Evolutionary conservation across 176 grass and related monocot species (phyloP), one percentile per base, ranked within the genome.

Genomic region (Bolboschoenus planiculmis): DNA sequence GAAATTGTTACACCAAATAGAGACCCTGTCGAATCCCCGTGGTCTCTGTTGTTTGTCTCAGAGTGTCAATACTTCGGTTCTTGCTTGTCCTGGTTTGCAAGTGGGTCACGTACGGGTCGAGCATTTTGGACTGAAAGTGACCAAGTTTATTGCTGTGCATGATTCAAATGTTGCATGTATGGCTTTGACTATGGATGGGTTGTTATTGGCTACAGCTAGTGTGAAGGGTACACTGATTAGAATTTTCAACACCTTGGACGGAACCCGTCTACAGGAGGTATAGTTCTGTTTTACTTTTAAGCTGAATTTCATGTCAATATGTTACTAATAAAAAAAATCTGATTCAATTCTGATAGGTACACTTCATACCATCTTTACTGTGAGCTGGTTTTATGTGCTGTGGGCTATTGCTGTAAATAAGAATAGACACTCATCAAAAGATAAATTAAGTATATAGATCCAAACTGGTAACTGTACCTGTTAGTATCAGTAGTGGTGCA

Each of bases 201-300:
- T 97, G 68, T 83, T 97, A 71, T 86, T 97, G 50, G 95, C 90
- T 83, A 97, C 92, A 56, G 88, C 95, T 27, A 97, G 95, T 83
- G 83, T 88, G 59, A 94, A 97, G 87, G 95, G 95, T 2, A 97
- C 95, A 80, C 66, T 97, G 55, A 94, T 97, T 72, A 94, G 95
- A 89, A 94, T 97, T 88, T 97, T 97, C 64, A 97, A 97, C 63
- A 97, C 95, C 27, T 87, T 92, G 92, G 95, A 97, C 56, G 92
- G 95, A 53, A 94, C 85, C 81, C 92, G 84, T 65, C 64, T 97
- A 79, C 95, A 97, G 78, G 95, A 97, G 95, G 95, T 92, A 88
- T 85, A 47, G 20, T 86, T 77, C 21, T 58, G 74, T 81, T 79
- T 1, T 51, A 26, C 67, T 47, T 3, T 55, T 57, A 33, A 46